Conservation (phyloP, 768 basidiomycete genomes). For the Termitomyces sp. region DNA sequence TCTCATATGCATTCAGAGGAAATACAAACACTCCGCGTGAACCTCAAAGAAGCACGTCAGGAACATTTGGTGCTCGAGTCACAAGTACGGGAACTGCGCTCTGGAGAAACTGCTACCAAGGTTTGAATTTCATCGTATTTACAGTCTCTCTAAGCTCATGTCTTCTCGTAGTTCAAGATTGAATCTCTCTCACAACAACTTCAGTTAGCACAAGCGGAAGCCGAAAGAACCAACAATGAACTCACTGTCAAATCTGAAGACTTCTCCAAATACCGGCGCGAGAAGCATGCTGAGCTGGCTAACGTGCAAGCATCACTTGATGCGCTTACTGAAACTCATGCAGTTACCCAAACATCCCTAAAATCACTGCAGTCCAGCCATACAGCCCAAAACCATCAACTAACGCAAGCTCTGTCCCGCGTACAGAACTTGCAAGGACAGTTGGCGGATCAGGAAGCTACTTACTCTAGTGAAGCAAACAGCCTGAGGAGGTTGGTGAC, state of each 20-base stretch:
- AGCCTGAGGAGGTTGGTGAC: constrained; percentile 69
- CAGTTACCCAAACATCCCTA: constrained; percentile 62
- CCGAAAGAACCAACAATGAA: constrained; percentile 64
- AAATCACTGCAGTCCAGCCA: constrained; percentile 72
- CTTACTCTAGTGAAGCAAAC: constrained; percentile 72
- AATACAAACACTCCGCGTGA: constrained; percentile 59
- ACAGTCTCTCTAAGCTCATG: background rate
- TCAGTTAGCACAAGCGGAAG: constrained; percentile 69
- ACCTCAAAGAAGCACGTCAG: constrained; percentile 70
- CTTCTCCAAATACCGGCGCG: constrained; percentile 76
- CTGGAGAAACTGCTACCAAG: constrained; percentile 72
- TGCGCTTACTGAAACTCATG: constrained; percentile 59
- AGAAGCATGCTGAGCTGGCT: constrained; percentile 74
- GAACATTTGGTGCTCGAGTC: constrained; percentile 66
- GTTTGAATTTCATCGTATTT: constrained; percentile 28
- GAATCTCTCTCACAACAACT: constrained; percentile 82
- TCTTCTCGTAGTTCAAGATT: constrained; percentile 65
- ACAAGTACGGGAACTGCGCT: constrained; percentile 67
- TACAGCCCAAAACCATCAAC: constrained; percentile 63
- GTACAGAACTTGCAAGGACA: constrained; percentile 72
- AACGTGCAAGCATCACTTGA: constrained; percentile 77
- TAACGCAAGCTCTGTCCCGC: constrained; percentile 71
- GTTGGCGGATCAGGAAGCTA: constrained; percentile 81
- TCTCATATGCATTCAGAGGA: constrained; percentile 47
- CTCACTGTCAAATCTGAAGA: constrained; percentile 73